Evolutionary conservation across 495 filamentous ascomycete genomes (phyloP).

Genomic region (Hypoxylon perforatum): DNA sequence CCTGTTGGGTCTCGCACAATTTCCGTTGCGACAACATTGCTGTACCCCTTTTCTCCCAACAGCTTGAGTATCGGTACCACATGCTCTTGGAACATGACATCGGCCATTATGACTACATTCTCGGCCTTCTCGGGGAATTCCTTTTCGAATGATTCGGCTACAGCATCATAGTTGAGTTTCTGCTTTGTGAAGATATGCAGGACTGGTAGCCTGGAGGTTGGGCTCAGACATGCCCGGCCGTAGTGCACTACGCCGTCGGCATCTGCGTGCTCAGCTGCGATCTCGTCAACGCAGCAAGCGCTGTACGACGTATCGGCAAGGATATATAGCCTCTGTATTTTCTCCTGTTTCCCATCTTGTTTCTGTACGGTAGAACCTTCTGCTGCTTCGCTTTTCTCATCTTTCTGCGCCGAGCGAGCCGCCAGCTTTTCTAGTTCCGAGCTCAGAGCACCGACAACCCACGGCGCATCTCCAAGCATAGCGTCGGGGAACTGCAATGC

Average conservation of each 20-base stretch:
- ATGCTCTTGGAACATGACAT: slow-evolving; percentile 85
- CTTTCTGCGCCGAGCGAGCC: slow-evolving; percentile 12
- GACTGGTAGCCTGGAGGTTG: slow-evolving; percentile 87
- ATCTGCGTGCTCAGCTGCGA: slow-evolving; percentile 92
- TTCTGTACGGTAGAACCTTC: too few species aligned
- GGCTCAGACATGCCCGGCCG: slow-evolving; percentile 89
- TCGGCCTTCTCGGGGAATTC: slow-evolving; percentile 71
- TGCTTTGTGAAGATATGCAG: slow-evolving; percentile 90
- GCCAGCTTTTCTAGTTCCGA: slow-evolving; percentile 62
- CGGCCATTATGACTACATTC: slow-evolving; percentile 85
- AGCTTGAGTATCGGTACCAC: slow-evolving; percentile 53
- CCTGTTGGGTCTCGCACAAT: slow-evolving; percentile 83
- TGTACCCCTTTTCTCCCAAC: slow-evolving; percentile 68
- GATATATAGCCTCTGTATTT: slow-evolving; percentile 73
- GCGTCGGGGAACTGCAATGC: slow-evolving; percentile 95
- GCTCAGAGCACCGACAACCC: slow-evolving; percentile 77
- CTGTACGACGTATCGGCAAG: slow-evolving; percentile 97
- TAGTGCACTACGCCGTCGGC: slow-evolving; percentile 96
- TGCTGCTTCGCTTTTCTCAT: background rate
- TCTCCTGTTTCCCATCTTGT: slow-evolving; percentile 20
- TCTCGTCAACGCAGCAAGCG: slow-evolving; percentile 96
- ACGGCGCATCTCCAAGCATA: slow-evolving; percentile 86
- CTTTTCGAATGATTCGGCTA: slow-evolving; percentile 71
- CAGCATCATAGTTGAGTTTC: slow-evolving; percentile 66
- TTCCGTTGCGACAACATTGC: slow-evolving; percentile 72